These are phyloP conservation scores for Choricystis sp. DNA, from an alignment of 139 green algal species.

Conservation along the genomic window DNA sequence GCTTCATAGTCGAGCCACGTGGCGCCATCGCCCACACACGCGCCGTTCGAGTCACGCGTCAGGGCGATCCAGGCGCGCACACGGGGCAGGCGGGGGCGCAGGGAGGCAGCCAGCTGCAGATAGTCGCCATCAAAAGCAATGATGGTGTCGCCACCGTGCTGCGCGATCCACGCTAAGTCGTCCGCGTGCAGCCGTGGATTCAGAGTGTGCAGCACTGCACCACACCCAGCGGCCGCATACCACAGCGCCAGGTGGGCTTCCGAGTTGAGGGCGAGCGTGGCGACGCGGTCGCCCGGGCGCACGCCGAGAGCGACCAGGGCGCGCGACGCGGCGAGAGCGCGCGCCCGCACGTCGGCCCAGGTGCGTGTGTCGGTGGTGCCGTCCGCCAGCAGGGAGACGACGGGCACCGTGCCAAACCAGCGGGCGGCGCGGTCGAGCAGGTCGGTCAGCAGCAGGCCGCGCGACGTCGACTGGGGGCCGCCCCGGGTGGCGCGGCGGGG, in stretches of 20 bases:
- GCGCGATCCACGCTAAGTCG: slow-evolving; percentile 43
- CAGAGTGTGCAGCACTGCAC: slow-evolving; percentile 49
- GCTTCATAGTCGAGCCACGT: not conserved
- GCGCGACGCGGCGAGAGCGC: not conserved
- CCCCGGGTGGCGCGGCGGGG: not conserved
- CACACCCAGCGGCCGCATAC: slow-evolving; percentile 53
- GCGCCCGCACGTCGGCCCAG: not conserved
- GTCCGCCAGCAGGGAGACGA: too few species aligned
- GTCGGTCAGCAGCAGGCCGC: not conserved
- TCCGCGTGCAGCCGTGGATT: slow-evolving; percentile 36
- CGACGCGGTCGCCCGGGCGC: slow-evolving; percentile 39
- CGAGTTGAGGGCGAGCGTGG: slow-evolving; percentile 67
- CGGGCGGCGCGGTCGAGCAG: not conserved
- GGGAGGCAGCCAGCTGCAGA: slow-evolving; percentile 18
- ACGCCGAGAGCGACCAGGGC: not conserved
- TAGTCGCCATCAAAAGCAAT: slow-evolving; percentile 30
- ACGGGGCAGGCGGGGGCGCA: slow-evolving; percentile 5
- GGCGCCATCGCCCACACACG: slow-evolving; percentile 31
- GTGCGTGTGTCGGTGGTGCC: too few species aligned
- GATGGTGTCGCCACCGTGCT: slow-evolving; percentile 25
- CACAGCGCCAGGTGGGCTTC: slow-evolving; percentile 48
- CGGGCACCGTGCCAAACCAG: not conserved
- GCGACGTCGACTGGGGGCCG: not conserved
- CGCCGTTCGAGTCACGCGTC: slow-evolving; percentile 48
- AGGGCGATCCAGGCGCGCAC: slow-evolving; percentile 32